These are phyloP conservation scores for Ceratobasidium theobromae DNA, from an alignment of 1,284 basidiomycete genomes.

Conservation along the genomic window DNA sequence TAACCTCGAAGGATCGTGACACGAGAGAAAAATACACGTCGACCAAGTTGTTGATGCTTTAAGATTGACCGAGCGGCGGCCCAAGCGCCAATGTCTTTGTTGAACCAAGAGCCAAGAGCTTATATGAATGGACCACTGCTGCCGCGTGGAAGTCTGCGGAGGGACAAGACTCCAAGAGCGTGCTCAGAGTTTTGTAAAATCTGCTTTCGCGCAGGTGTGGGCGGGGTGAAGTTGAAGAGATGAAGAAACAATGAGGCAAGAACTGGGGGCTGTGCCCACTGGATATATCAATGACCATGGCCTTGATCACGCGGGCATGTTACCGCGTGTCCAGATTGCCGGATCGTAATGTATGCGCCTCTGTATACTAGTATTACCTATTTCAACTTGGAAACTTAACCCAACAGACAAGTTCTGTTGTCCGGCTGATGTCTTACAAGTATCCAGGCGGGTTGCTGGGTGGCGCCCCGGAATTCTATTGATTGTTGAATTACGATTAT, in stretches of 20 bases:
- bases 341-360: conserved; percentile 25
- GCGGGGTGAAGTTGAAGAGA: conserved; percentile 19
- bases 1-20: neutral
- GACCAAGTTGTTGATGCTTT: conserved; percentile 13
- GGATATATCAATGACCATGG: too few relatives aligned
- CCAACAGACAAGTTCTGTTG: neutral
- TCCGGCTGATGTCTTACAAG: too few relatives aligned
- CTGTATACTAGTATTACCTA: neutral
- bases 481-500: neutral
- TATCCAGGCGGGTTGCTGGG: too few relatives aligned
- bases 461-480: too few relatives aligned
- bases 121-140: neutral
- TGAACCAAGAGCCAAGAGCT: conserved; percentile 27
- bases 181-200: conserved; percentile 20
- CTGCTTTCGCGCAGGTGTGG: conserved; percentile 21
- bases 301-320: conserved; percentile 19
- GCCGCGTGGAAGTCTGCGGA: conserved; percentile 8
- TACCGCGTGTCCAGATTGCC: conserved; percentile 18
- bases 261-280: conserved; percentile 21
- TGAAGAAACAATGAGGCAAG: conserved; percentile 25
- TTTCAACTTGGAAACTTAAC: neutral
- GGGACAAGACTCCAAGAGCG: conserved; percentile 9
- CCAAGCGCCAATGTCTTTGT: conserved; percentile 28
- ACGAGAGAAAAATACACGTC: conserved; percentile 3
- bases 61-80: conserved; percentile 5